Evolutionary conservation across 164 flowering plant genomes (phyloP), one percentile per base, ranked within the genome.

Genomic region (Magnolia officinalis): DNA sequence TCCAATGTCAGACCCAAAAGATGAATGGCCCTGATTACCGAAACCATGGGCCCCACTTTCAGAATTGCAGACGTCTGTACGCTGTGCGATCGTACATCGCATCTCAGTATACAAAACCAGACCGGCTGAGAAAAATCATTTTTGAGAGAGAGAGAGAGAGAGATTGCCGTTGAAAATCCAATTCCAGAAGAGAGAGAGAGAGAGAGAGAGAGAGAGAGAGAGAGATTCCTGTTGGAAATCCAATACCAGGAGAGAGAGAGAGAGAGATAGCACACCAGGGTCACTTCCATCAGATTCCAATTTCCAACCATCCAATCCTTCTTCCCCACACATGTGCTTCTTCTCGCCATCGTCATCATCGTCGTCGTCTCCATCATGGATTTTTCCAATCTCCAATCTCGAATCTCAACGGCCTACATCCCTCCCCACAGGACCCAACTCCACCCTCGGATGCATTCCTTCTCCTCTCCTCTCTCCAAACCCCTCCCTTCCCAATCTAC

Each of bases 361-460:
- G 16, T 55, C 10, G 61, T 79, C 75, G 63, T 59, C 75, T 9
- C 23, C 19, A 52, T 58, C 76, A 80, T 83, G 83, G 83, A 80
- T 71, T 76, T 55, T 77, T 81, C 84, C 10, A 76, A 50, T 18
- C 87, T 83, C 31, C 87, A 86, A 75, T 83, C 87, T 31, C 80
- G 87, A 72, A 76, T 61, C 77, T 82, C 72, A 8, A 29, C 82
- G 10, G 51, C 84, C 14, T 75, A 79, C 77, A 74, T 87, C 68
- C 89, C 89, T 5, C 86, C 87, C 2, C 89, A 87, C 75, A 79
- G 85, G 64, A 87, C 89, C 16, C 89, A 87, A 72, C 71, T 87
- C 71, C 89, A 85, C 72, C 89, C 89, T 23, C 82, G 89, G 65
- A 79, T 87, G 81, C 82, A 78, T 31, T 72, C 85, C 26, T 78